Evolutionary conservation across 495 filamentous ascomycete genomes (phyloP), one percentile per base, ranked within the genome.

Genomic region (Aspergillus steynii): DNA sequence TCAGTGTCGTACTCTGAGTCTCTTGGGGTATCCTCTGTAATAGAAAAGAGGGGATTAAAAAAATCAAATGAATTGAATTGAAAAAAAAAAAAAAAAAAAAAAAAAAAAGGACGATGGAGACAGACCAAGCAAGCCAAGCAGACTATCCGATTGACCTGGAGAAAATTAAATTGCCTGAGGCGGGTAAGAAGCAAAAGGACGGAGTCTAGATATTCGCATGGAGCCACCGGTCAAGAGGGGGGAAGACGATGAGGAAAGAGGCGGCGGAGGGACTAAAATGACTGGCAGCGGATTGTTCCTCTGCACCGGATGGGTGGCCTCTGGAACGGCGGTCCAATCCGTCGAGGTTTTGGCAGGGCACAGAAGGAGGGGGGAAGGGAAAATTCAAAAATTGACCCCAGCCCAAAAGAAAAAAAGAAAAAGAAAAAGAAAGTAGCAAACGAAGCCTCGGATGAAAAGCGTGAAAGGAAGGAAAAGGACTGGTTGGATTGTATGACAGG

Each of bases 161-260:
- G 56, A 9, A 25, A 59, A n/a, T 50, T 37, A 34, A 51, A 51
- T 57, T 34, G 34, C 45, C 26, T 50, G 29, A 31, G 45, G 46
- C 10, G 54, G 25, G 34, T 50, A 29, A 29, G 48, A 29, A 50
- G 20, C 48, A 25, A 29, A 50, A 10, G 48, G 10, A 50, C 29
- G 45, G 47, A 61, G 58, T 64, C 63, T 64, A 59, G 60, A 64
- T 62, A 57, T 12, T 51, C 37, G 56, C 37, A 62, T 50, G 56
- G 61, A 55, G 51, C 56, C 63, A 59, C 49, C 56, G 55, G 53
- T 56, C 59, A 34, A 54, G 32, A n/a, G 51, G 46, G 48, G 47
- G 42, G 6, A 37, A 20, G 29, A 58, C 53, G 56, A 50, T 50
- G 42, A 49, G 28, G 29, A 45, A 27, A 31, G 9, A 49, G 46